Evolutionary conservation across 2,329 filamentous ascomycete species (phyloP).

Genomic region (Gaeumannomyces sp.): DNA sequence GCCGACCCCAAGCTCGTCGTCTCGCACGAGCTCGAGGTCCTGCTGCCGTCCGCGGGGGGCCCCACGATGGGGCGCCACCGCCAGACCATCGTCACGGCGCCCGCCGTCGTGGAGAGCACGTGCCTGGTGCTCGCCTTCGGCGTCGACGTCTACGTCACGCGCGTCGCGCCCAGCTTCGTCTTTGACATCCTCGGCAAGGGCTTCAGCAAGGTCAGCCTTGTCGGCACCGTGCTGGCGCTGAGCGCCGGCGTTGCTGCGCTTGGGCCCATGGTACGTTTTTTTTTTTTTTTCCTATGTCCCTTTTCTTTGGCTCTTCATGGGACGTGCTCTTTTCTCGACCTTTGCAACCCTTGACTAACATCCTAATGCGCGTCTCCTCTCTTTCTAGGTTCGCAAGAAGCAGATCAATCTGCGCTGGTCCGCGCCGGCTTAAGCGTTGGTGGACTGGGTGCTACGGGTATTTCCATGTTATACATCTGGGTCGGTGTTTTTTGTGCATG

Average conservation of each 20-base stretch:
- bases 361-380: background rate
- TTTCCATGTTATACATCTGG: constrained; percentile 4
- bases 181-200: constrained; percentile 92
- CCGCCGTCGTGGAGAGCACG: constrained; percentile 84
- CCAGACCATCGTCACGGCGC: constrained; percentile 63
- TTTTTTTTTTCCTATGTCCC: background rate
- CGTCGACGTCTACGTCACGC: constrained; percentile 79
- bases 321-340: too few relatives aligned
- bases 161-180: constrained; percentile 77
- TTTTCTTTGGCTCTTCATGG: background rate
- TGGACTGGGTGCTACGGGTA: background rate
- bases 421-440: constrained; percentile 23
- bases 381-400: constrained; percentile 51
- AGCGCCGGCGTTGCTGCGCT: constrained; percentile 69
- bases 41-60: constrained; percentile 46
- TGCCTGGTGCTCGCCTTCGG: constrained; percentile 85
- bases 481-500: background rate
- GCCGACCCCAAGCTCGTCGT: constrained; percentile 77
- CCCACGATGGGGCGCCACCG: constrained; percentile 30
- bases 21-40: constrained; percentile 74
- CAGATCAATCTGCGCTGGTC: constrained; percentile 63
- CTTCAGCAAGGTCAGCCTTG: constrained; percentile 83
- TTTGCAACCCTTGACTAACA: background rate
- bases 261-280: constrained; percentile 71
- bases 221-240: constrained; percentile 77